A percentile compares a stretch with the other conserved stretches of the same genome.
These are phyloP conservation scores for Lentinus brumalis DNA, from an alignment of 768 basidiomycete genomes.

Conservation along the genomic window DNA sequence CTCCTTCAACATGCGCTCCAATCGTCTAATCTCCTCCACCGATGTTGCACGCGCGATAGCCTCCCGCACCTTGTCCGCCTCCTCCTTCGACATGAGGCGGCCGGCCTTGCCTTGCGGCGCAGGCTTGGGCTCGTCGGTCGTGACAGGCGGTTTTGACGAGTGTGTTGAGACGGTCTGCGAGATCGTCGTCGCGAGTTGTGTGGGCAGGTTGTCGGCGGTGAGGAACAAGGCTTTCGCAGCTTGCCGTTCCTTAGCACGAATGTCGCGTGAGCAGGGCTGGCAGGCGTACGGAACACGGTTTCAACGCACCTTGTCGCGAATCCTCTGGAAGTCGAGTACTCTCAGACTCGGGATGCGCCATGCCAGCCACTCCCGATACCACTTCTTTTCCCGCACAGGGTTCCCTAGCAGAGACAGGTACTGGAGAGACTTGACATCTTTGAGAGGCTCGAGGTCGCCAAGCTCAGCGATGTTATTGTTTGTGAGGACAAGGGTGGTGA, in stretches of 20 bases:
- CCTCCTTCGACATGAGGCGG: slow-evolving; percentile 88
- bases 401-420: slow-evolving; percentile 80
- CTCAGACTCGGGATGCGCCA: slow-evolving; percentile 85
- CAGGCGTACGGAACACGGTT: slow-evolving; percentile 11
- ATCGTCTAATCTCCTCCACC: slow-evolving; percentile 81
- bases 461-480: slow-evolving; percentile 81
- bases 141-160: slow-evolving; percentile 60
- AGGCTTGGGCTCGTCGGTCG: slow-evolving; percentile 79
- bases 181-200: slow-evolving; percentile 77
- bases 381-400: slow-evolving; percentile 88
- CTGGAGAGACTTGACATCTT: slow-evolving; percentile 71
- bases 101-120: slow-evolving; percentile 69
- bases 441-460: slow-evolving; percentile 83
- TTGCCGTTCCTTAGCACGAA: slow-evolving; percentile 66
- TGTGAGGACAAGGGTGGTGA: slow-evolving; percentile 79
- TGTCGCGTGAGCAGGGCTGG: neutral
- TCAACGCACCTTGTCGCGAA: slow-evolving; percentile 87
- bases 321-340: slow-evolving; percentile 94
- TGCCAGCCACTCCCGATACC: slow-evolving; percentile 96
- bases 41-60: slow-evolving; percentile 91
- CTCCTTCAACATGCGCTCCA: slow-evolving; percentile 82
- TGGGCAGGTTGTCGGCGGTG: slow-evolving; percentile 76
- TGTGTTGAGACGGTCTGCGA: slow-evolving; percentile 72
- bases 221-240: slow-evolving; percentile 75
- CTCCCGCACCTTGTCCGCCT: slow-evolving; percentile 82